phyloP scores from a whole-genome alignment of 148 eudicot species.

The Linanthus parryae region DNA sequence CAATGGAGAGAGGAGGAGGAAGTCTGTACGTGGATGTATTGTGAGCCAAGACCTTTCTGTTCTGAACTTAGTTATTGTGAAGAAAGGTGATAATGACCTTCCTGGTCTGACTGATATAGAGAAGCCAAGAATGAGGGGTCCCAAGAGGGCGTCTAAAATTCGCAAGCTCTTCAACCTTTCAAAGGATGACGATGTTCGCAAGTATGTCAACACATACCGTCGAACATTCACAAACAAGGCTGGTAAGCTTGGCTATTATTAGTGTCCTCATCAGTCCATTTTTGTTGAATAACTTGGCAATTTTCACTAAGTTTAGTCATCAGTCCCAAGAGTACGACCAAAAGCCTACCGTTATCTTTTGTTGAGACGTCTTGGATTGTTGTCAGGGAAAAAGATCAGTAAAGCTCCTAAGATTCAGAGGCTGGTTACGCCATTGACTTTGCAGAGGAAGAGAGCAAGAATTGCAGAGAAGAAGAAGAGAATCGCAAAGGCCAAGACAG shows the following conservation, averaged over 20 bases:
- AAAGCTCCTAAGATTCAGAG: conserved; percentile 90
- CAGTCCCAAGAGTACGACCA: no score
- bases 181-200: conserved; percentile 84
- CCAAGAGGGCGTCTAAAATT: conserved; percentile 91
- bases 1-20: conserved; percentile 78
- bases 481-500: conserved; percentile 45
- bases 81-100: conserved; percentile 85
- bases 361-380: background rate
- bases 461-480: conserved; percentile 85
- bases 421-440: conserved; percentile 76
- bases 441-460: conserved; percentile 88
- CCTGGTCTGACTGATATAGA: conserved; percentile 81
- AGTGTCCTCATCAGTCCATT: no score
- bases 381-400: conserved; percentile 63
- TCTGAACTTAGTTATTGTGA: conserved; percentile 80
- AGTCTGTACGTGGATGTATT: conserved; percentile 87
- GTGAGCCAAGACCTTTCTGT: conserved; percentile 82
- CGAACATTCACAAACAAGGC: conserved; percentile 59
- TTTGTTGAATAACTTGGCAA: no score
- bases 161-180: conserved; percentile 82
- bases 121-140: conserved; percentile 96
- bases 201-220: conserved; percentile 90
- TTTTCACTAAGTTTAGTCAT: no score
- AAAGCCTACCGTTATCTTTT: no score
- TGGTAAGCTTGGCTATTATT: conserved; percentile 55